Evolutionary conservation across 768 basidiomycete genomes (phyloP), one percentile per base, ranked within the genome.

Genomic region (Botryobasidium botryosum): DNA sequence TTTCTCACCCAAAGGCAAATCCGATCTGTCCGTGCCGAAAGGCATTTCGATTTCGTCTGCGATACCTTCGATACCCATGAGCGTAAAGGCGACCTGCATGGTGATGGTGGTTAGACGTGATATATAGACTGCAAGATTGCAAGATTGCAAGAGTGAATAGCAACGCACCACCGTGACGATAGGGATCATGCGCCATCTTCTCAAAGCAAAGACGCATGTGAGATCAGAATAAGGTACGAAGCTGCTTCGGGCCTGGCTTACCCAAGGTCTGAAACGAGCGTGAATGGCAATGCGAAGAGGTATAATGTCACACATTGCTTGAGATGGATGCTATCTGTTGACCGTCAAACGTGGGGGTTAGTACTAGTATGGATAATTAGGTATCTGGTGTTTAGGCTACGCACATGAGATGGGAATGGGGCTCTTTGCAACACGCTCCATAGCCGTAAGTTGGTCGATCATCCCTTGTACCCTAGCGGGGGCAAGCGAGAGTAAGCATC

Each of bases 261-360:
- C 50, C 55, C 78, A 53, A 91, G 66, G 37, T 87, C 79, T 44
- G 75, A 71, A 36, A 90, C 75, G 25, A 96, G 70, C 2, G 82
- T 83, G 53, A 91, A 72, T 4, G 92, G 92, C 6, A 97, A 69
- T 17, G 85, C 75, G 57, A 90, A 88, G 6, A 97, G 74, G 63
- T 92, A 94, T 1, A 92, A 62, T 2, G 82, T 79, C n/a, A 92
- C 84, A 51, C 81, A 85, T 76, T 96, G 91, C 59, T 92, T 91
- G 55, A 92, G 64, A 61, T 94, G 90, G 48, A 96, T 80, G 32
- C 82, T 75, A 53, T 87, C 80, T 82, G 46, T 52, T 55, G 26
- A 43, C 33, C n/a, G 40, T 26, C 43, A 46, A 29, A 38, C 35
- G 6, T 40, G 27, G 18, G 44, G 48, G 45, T 44, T 46, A 26